These are phyloP conservation scores for Notholithocarpus densiflorus DNA, from an alignment of 306 rosid genomes.

Conservation along the genomic window DNA sequence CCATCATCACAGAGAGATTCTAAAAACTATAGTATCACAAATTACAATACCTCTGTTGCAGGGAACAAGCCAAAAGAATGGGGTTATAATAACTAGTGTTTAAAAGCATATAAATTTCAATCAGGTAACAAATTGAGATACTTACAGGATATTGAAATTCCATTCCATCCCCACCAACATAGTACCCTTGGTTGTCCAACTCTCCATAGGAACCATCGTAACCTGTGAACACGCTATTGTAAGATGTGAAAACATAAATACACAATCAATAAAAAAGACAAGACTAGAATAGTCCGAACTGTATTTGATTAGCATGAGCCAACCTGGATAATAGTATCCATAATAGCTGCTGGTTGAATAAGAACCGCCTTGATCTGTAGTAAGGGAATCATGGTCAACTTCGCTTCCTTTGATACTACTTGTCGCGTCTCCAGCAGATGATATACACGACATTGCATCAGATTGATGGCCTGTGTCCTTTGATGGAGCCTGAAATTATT, in stretches of 20 bases:
- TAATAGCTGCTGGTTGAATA: constrained; percentile 45
- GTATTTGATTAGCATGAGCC: constrained; percentile 23
- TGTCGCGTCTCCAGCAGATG: constrained; percentile 53
- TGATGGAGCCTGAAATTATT: constrained; percentile 38
- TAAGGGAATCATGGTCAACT: constrained; percentile 42
- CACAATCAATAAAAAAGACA: constrained; percentile 20
- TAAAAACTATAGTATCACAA: no score
- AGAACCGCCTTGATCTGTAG: constrained; percentile 35
- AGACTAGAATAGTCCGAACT: background rate
- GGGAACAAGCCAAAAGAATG: no score
- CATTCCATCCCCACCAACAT: constrained; percentile 49
- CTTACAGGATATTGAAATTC: constrained; percentile 74
- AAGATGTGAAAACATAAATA: constrained; percentile 40
- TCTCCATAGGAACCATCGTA: constrained; percentile 58
- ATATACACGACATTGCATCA: constrained; percentile 59
- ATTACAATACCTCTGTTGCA: no score
- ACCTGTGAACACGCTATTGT: constrained; percentile 65
- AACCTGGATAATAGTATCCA: constrained; percentile 78
- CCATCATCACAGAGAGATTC: no score
- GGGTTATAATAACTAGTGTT: no score
- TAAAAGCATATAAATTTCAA: background rate
- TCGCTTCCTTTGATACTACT: constrained; percentile 45
- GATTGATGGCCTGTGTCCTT: constrained; percentile 60
- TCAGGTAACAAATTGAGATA: constrained; percentile 2
- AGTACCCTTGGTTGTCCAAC: constrained; percentile 61